These are phyloP conservation scores for Calocybe indica DNA, from an alignment of 768 basidiomycete species.

Conservation along the genomic window DNA sequence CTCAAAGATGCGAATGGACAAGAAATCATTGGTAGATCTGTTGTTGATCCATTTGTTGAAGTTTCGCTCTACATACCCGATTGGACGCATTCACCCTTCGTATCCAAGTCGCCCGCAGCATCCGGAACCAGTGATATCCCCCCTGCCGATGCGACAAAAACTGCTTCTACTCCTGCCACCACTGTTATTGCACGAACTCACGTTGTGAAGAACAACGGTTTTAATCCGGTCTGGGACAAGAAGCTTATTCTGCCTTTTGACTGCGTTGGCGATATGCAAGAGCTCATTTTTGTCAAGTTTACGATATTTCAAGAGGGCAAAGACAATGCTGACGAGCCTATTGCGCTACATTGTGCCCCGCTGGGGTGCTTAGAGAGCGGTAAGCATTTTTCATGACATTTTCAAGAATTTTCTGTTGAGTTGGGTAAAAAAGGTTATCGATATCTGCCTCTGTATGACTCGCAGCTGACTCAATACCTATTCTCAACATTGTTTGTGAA, in stretches of 20 bases:
- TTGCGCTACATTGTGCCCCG: conserved; percentile 71
- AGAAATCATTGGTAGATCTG: conserved; percentile 51
- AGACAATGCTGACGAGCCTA: conserved; percentile 49
- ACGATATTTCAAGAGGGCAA: conserved; percentile 61
- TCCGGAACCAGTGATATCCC: conserved; percentile 13
- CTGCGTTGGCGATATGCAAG: conserved; percentile 66
- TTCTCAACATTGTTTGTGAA: conserved; percentile 92
- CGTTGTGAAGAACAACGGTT: conserved; percentile 79
- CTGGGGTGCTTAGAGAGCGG: conserved; percentile 70
- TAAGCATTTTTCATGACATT: conserved; percentile 22
- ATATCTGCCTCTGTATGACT: conserved; percentile 86
- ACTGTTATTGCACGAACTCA: conserved; percentile 52
- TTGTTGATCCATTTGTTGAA: conserved; percentile 74
- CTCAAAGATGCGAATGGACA: conserved; percentile 56
- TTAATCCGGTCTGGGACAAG: conserved; percentile 89
- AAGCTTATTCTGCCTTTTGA: conserved; percentile 65
- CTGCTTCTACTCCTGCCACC: conserved; percentile 27
- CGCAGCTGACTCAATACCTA: conserved; percentile 79
- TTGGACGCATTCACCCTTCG: conserved; percentile 40
- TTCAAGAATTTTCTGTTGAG: background rate
- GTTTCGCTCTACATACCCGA: conserved; percentile 74
- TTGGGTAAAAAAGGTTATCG: conserved; percentile 60
- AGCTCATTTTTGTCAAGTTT: conserved; percentile 81
- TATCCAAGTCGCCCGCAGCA: conserved; percentile 11
- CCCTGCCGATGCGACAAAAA: conserved; percentile 15